Evolutionary conservation across 352 stramenopile genomes (phyloP), one percentile per base, ranked within the genome.

Genomic region (Pythium sp.): DNA sequence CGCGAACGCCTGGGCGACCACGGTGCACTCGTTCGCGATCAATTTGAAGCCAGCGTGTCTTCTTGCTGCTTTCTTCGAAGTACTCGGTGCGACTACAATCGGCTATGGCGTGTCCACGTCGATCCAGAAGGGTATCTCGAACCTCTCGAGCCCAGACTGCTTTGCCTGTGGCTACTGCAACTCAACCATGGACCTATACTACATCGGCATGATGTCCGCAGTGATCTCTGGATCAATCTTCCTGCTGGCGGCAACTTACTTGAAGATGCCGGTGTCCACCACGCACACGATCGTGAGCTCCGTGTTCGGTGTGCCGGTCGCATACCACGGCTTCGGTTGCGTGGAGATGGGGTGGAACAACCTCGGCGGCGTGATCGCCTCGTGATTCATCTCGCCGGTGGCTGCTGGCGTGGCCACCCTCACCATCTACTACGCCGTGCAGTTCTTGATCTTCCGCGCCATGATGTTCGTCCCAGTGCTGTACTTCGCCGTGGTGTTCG

Each of bases 1-100:
- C 36, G 89, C 85, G 22, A 98, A 97, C 62, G 84, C 89, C 20
- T 97, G 95, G 74, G 89, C 72, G 18, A 95, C 89, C 38, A 84
- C 81, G 1, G 84, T 97, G 26, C 76, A 89, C 61, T 81, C 93
- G 59, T 70, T 69, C 30, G 84, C 86, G 24, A 72, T 97, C 28
- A 91, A 79, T 11, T 68, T 96, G 20, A 82, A 74, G 87, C 65
- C 30, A 9, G 89, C 89, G 7, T 81, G 94, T 24, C 26, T 95
- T 14, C 70, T 96, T 20, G 89, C 84, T 5, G 71, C 68, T 3
- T 72, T 97, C 34, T 93, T 90, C 62, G 90, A 97, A 64, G 90
- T 94, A 49, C 63, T 80, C 14, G 91, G 91, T n/a, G 90, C 87
- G 1, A 72, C 93, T 18, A 77, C 94, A 36, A 70, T 97, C 15